Conservation (phyloP, 1,284 basidiomycete species). For the Psilocybe mexicana region DNA sequence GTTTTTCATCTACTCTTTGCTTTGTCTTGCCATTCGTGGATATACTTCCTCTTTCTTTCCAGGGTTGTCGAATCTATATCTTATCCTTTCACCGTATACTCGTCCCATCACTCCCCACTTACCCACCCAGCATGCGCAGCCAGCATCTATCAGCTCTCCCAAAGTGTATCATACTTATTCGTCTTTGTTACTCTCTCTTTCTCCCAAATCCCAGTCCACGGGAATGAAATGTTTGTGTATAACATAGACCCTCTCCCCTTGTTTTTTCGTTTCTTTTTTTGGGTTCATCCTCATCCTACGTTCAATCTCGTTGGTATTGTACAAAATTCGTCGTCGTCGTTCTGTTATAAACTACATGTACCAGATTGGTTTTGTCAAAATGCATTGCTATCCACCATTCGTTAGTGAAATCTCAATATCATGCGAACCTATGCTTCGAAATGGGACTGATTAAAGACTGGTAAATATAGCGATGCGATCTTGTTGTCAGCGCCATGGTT, state of each 20-base stretch:
- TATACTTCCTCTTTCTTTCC: neutral
- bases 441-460: no score
- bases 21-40: neutral
- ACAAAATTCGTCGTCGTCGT: no score
- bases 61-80: neutral
- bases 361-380: no score
- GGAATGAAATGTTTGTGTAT: constrained; percentile 6
- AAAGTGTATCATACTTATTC: constrained; percentile 5
- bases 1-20: constrained; percentile 2
- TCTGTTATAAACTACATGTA: no score
- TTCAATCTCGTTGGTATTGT: no score
- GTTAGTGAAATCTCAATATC: no score
- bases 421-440: no score
- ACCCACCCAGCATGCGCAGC: neutral
- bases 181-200: neutral
- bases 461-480: no score
- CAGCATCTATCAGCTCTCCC: neutral
- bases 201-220: neutral
- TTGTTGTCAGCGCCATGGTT: no score
- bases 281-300: neutral
- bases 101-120: neutral
- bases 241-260: neutral
- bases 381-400: no score
- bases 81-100: neutral
- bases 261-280: neutral